Base-by-base conservation (phyloP, 805 yeast genomes). In the Yamadazyma sp. region DNA sequence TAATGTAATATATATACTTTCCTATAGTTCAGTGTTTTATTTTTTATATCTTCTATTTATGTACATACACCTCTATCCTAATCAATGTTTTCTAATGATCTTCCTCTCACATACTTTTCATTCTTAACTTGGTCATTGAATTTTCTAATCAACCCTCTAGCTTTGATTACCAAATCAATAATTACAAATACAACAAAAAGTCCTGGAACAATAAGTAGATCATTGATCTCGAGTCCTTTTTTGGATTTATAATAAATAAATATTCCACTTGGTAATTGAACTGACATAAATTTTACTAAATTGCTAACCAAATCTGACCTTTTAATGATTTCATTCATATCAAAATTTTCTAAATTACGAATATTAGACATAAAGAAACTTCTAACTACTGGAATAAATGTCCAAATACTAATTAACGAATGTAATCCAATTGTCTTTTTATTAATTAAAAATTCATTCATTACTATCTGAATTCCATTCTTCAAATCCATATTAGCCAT, bases 31-130 rank as follows among this genome's bases (percentile, higher is more conserved):
- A n/a, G n/a, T n/a, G n/a, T n/a, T n/a, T n/a, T n/a, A n/a, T n/a
- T n/a, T n/a, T 27, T 10, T 25, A 11, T 14, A n/a, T 12, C 26
- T 23, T 23, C 12, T 4, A 25, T n/a, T 7, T 25, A 13, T n/a
- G 8, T 8, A 23, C 7, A 18, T 7, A 13, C 23, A 28, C 22
- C 22, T 7, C 9, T 27, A 14, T 14, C 10, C 30, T 40, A 33
- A 23, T 52, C 54, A 25, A 52, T 41, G 35, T 70, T 74, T 44
- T 74, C 76, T 36, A 76, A 61, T 3, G 78, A 72, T 46, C 76
- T 70, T 1, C 82, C 82, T 33, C 67, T 66, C 9, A 77, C 76
- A 40, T 76, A 78, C 40, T 68, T 66, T 44, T 77, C 80, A 39
- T 75, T 75, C 48, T 73, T 76, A n/a, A 78, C 78, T 44, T 67